These are phyloP conservation scores for Nothophytophthora sp. DNA, from an alignment of 352 stramenopile species.

Conservation along the genomic window DNA sequence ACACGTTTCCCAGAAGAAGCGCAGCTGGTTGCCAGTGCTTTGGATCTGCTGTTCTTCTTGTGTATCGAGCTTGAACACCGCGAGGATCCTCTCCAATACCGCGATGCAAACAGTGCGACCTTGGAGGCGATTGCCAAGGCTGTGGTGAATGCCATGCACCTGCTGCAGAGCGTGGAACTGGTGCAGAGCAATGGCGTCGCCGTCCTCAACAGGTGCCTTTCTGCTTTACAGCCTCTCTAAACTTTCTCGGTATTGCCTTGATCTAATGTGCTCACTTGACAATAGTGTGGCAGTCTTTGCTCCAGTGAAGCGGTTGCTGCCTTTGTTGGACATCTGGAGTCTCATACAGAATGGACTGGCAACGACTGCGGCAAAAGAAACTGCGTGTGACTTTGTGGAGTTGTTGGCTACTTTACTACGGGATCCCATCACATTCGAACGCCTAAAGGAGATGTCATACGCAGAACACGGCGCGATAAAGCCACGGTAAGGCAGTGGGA, in stretches of 20 bases:
- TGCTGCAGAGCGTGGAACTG: conserved; percentile 26
- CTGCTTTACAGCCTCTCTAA: background rate
- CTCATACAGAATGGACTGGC: conserved; percentile 19
- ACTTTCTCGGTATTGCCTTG: background rate
- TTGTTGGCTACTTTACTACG: conserved; percentile 41
- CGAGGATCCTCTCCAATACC: conserved; percentile 1
- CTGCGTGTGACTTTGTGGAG: conserved; percentile 34
- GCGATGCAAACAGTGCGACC: conserved; percentile 1
- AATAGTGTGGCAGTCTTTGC: conserved; percentile 25
- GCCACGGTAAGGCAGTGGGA: conserved; percentile 17
- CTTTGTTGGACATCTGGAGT: conserved; percentile 23
- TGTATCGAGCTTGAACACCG: conserved; percentile 44
- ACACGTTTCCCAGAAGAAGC: conserved; percentile 32
- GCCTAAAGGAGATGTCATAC: conserved; percentile 2
- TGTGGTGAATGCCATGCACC: conserved; percentile 37
- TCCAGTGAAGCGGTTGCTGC: conserved; percentile 30
- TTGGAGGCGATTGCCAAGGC: conserved; percentile 7
- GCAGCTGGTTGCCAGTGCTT: conserved; percentile 38
- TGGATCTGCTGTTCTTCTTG: conserved; percentile 61
- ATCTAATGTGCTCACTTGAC: background rate
- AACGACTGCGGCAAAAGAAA: conserved; percentile 12
- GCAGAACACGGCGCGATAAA: background rate
- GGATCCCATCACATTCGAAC: conserved; percentile 12
- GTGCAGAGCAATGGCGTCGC: conserved; percentile 57
- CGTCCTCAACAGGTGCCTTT: conserved; percentile 43